phyloP scores from a whole-genome alignment of 345 rosid species.

The Ailanthus altissimus region DNA sequence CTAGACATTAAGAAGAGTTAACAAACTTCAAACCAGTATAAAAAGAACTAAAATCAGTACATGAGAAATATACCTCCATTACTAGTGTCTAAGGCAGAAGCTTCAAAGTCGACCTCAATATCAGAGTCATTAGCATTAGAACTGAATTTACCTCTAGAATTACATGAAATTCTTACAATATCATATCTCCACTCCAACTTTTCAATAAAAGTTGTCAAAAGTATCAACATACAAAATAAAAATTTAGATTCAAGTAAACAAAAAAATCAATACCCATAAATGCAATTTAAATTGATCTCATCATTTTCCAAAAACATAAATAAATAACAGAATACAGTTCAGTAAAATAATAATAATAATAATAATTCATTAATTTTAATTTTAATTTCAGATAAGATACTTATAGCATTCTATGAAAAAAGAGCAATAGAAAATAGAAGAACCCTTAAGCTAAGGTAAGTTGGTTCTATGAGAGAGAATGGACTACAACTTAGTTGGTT shows the following conservation, averaged over 20 bases:
- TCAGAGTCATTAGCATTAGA: background rate
- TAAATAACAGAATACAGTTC: no score
- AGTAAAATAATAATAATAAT: no score
- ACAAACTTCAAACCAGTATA: background rate
- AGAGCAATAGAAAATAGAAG: background rate
- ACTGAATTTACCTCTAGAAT: conserved; percentile 13
- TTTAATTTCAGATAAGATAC: background rate
- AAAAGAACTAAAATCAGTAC: conserved; percentile 2
- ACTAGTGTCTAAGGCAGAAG: conserved; percentile 18
- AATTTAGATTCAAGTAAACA: background rate
- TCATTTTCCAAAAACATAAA: background rate
- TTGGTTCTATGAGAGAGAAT: background rate
- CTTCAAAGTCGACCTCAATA: conserved; percentile 12
- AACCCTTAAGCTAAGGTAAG: background rate
- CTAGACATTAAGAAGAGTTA: no score
- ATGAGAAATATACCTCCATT: conserved; percentile 24
- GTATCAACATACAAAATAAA: background rate
- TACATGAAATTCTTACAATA: conserved; percentile 5
- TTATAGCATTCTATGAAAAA: background rate
- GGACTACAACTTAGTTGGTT: background rate
- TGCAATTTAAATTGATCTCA: background rate
- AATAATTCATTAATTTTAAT: background rate
- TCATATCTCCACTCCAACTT: conserved; percentile 37
- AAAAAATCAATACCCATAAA: background rate
- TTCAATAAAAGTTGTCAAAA: conserved; percentile 36